Percentiles rank a stretch among this genome's conserved stretches.
These are phyloP conservation scores for Phytophthora cryptogea DNA, from an alignment of 352 stramenopile genomes.

Conservation along the genomic window DNA sequence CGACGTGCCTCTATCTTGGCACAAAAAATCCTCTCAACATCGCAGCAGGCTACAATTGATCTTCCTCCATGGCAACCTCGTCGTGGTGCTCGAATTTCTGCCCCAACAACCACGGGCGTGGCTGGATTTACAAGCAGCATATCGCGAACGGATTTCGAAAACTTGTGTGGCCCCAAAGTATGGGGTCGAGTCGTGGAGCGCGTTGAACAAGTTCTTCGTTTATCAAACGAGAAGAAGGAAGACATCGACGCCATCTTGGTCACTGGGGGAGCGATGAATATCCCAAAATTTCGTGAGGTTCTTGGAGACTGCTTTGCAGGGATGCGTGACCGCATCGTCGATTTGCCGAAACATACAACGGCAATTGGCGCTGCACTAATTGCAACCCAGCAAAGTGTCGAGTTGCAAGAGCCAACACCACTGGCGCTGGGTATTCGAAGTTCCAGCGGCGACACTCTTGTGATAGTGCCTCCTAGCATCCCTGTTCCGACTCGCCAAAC, in stretches of 20 bases:
- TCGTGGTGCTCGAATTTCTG: conserved; percentile 6
- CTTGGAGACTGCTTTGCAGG: conserved; percentile 24
- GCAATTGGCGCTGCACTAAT: conserved; percentile 29
- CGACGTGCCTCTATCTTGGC: conserved; percentile 43
- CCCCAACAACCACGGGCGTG: not conserved
- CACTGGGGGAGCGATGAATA: conserved; percentile 34
- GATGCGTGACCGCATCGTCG: conserved; percentile 10
- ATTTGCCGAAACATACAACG: conserved; percentile 24
- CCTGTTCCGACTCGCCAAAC: conserved; percentile 28
- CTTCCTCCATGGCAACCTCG: conserved; percentile 31
- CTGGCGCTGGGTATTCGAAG: conserved; percentile 42
- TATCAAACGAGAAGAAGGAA: conserved; percentile 23
- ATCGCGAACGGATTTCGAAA: conserved; percentile 44
- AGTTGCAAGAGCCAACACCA: conserved; percentile 32
- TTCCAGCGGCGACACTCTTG: conserved; percentile 29
- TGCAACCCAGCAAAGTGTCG: conserved; percentile 2
- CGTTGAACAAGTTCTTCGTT: conserved; percentile 28
- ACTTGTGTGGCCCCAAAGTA: conserved; percentile 32
- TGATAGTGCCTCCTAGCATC: conserved; percentile 31
- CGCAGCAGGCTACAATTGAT: conserved; percentile 34
- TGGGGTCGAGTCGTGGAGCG: conserved; percentile 28
- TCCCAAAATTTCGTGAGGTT: conserved; percentile 30
- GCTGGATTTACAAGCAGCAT: conserved; percentile 35
- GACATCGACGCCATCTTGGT: conserved; percentile 41
- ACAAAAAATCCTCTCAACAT: conserved; percentile 50